Percentiles rank a stretch among this genome's conserved stretches.
Conservation (phyloP, 108 stramenopile species). For the Pseudonitzschia multiseries region DNA sequence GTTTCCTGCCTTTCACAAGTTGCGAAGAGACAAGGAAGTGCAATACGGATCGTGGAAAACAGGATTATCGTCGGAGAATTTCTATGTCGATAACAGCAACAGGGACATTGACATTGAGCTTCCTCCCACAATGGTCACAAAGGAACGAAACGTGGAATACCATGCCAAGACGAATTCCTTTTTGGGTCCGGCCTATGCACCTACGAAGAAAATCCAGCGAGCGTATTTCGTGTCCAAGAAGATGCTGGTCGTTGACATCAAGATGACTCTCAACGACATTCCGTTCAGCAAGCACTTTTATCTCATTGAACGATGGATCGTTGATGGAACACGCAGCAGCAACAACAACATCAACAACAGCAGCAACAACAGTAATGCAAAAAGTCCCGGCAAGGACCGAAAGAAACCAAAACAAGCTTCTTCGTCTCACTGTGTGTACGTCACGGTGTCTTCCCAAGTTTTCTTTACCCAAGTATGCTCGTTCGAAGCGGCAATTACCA, state of each 20-base stretch:
- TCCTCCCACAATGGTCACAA: neutral
- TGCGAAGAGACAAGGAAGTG: constrained; percentile 72
- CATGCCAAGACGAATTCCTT: constrained; percentile 69
- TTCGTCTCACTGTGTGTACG: constrained; percentile 9
- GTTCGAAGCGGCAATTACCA: constrained; percentile 63
- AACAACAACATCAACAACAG: neutral
- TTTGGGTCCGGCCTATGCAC: constrained; percentile 79
- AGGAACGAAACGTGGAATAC: constrained; percentile 56
- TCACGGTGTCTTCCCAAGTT: constrained; percentile 50
- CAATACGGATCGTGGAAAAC: constrained; percentile 57
- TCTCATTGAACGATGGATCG: constrained; percentile 75
- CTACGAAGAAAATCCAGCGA: constrained; percentile 71
- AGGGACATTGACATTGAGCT: constrained; percentile 4
- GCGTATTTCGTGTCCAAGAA: constrained; percentile 48
- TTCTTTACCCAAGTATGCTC: constrained; percentile 58
- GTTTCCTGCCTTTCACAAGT: constrained; percentile 71
- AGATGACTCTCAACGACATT: constrained; percentile 66
- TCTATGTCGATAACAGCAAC: constrained; percentile 14
- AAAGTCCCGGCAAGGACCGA: constrained; percentile 1
- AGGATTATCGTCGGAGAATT: neutral
- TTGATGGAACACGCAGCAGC: constrained; percentile 23
- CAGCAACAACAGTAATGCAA: constrained; percentile 6
- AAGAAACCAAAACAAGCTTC: neutral
- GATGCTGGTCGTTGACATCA: constrained; percentile 64
- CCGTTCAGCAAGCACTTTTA: constrained; percentile 75